Conservation (phyloP, 257 asterid genomes). For the Petrea volubilis region DNA sequence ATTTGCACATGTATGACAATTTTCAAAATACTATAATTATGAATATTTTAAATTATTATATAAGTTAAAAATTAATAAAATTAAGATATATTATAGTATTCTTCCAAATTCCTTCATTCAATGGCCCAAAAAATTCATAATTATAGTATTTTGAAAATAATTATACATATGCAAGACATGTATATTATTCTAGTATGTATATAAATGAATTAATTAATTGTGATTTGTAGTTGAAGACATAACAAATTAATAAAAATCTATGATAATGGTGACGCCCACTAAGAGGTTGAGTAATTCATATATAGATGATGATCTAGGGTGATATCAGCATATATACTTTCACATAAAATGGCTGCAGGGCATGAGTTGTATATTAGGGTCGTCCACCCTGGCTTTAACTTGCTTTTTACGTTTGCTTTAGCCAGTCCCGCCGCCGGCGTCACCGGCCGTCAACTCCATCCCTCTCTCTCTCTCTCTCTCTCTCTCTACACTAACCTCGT, state of each 20-base stretch:
- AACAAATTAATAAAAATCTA: not conserved
- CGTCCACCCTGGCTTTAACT: constrained; percentile 28
- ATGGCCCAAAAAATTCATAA: too few relatives aligned
- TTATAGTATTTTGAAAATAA: too few relatives aligned
- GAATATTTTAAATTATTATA: too few relatives aligned
- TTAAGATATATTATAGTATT: too few relatives aligned
- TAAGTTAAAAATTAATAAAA: too few relatives aligned
- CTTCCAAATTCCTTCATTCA: too few relatives aligned
- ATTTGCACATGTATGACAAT: too few relatives aligned
- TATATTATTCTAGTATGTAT: too few relatives aligned
- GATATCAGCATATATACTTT: not conserved
- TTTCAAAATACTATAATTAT: too few relatives aligned
- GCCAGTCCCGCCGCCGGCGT: constrained; percentile 80
- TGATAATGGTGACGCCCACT: not conserved
- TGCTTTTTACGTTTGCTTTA: constrained; percentile 63
- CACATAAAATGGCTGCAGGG: not conserved
- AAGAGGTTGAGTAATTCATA: not conserved
- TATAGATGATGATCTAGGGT: not conserved
- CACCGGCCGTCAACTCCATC: constrained; percentile 81
- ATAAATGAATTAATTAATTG: too few relatives aligned
- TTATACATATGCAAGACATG: too few relatives aligned
- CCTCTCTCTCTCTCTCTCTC: constrained; percentile 36
- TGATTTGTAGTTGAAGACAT: too few relatives aligned
- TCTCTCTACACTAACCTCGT: constrained; percentile 28
- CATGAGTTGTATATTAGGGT: not conserved